Percentiles rank a stretch among this genome's conserved stretches.
phyloP scores from a whole-genome alignment of 768 basidiomycete genomes.

The Stropharia rugosoannulata region DNA sequence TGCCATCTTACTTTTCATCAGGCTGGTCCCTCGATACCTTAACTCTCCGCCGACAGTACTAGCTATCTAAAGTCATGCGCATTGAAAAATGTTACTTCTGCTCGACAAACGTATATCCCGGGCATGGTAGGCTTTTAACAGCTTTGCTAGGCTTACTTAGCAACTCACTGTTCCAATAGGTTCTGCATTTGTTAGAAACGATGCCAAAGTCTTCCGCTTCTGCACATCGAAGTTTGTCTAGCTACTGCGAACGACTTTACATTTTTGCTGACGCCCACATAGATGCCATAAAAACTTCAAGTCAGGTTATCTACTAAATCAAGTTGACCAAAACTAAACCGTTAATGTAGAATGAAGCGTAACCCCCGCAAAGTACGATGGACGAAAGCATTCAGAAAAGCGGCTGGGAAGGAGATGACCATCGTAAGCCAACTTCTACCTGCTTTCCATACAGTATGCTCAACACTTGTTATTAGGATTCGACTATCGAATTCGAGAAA shows the following conservation, averaged over 20 bases:
- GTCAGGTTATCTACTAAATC: constrained; percentile 39
- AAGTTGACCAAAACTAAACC: constrained; percentile 2
- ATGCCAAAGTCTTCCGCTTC: constrained; percentile 97
- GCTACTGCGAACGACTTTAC: background rate
- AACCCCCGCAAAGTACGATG: constrained; percentile 98
- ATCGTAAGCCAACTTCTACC: constrained; percentile 51
- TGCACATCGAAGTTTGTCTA: constrained; percentile 89
- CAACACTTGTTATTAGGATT: constrained; percentile 59
- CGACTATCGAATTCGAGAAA: constrained; percentile 99
- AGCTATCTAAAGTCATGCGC: constrained; percentile 54
- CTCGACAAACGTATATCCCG: constrained; percentile 94
- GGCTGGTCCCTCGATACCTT: constrained; percentile 4
- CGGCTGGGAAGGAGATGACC: constrained; percentile 99
- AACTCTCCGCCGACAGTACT: background rate
- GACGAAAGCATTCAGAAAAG: constrained; percentile 99
- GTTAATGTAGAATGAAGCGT: constrained; percentile 83
- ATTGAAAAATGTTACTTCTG: constrained; percentile 99
- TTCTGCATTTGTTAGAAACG: constrained; percentile 95
- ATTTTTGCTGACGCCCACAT: constrained; percentile 11
- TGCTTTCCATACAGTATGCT: background rate
- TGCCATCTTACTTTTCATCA: background rate
- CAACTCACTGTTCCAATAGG: constrained; percentile 40
- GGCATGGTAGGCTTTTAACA: constrained; percentile 63
- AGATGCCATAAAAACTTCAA: constrained; percentile 99
- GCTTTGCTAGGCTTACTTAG: background rate